Evolutionary conservation across 805 yeast genomes (phyloP).

Genomic region (Komagataella kurtzmanii): DNA sequence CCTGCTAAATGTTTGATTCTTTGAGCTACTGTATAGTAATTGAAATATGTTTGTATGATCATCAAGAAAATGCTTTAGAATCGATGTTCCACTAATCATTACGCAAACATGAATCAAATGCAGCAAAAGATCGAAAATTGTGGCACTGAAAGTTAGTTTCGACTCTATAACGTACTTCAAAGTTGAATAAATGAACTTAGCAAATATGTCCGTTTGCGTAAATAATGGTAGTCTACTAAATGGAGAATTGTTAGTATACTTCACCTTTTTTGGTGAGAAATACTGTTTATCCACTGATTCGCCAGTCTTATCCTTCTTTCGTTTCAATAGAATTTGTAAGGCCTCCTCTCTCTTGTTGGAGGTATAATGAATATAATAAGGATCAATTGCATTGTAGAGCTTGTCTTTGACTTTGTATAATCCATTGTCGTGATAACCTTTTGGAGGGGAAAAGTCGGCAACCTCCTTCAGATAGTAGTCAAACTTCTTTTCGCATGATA

Average conservation of each 20-base stretch:
- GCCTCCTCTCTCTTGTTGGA: slow-evolving; percentile 80
- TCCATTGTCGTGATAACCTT: slow-evolving; percentile 44
- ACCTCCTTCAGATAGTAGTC: slow-evolving; percentile 43
- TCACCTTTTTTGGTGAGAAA: slow-evolving; percentile 32
- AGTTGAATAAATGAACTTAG: not conserved
- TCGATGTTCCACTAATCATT: not conserved
- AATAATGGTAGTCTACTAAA: not conserved
- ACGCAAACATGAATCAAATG: slow-evolving; percentile 56
- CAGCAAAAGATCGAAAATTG: slow-evolving; percentile 22
- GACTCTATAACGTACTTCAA: not conserved
- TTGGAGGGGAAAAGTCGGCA: slow-evolving; percentile 52
- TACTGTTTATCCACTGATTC: slow-evolving; percentile 33
- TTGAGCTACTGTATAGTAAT: slow-evolving; percentile 26
- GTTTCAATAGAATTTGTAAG: slow-evolving; percentile 42
- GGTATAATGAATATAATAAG: slow-evolving; percentile 68
- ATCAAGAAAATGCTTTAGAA: not conserved
- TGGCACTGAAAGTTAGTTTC: not conserved
- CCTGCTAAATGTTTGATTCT: slow-evolving; percentile 21
- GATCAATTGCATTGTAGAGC: slow-evolving; percentile 46
- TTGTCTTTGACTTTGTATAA: slow-evolving; percentile 53
- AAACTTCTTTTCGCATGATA: slow-evolving; percentile 60
- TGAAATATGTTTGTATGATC: not conserved
- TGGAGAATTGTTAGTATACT: not conserved
- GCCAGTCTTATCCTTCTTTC: slow-evolving; percentile 20
- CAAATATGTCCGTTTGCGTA: not conserved